phyloP scores from a whole-genome alignment of 257 asterid genomes.

The Fraxinus cuspidata region DNA sequence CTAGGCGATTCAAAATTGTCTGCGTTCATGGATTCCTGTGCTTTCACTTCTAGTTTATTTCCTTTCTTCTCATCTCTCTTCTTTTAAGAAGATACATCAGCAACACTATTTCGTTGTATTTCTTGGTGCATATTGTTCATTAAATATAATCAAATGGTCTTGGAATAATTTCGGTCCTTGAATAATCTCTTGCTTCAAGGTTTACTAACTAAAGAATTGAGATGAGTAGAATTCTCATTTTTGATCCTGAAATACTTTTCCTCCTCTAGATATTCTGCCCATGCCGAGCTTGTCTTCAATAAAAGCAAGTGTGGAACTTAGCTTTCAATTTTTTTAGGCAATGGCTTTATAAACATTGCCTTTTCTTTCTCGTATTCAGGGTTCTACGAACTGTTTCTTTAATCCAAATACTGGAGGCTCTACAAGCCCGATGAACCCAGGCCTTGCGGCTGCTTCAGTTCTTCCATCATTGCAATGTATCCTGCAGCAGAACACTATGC shows the following conservation, averaged over 20 bases:
- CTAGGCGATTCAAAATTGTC: neutral
- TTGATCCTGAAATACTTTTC: neutral
- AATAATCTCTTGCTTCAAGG: neutral
- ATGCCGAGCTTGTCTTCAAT: neutral
- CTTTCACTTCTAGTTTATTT: neutral
- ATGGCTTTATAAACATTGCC: constrained; percentile 45
- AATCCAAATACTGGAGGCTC: constrained; percentile 52
- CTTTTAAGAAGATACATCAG: neutral
- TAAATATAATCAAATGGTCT: neutral
- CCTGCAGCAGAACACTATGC: constrained; percentile 76
- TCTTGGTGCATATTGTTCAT: neutral
- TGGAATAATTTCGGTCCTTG: neutral
- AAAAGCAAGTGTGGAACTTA: constrained; percentile 30
- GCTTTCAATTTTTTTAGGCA: constrained; percentile 32
- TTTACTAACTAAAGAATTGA: neutral
- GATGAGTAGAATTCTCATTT: neutral
- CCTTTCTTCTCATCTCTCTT: neutral
- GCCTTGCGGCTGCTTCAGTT: constrained; percentile 55
- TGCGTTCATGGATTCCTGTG: neutral
- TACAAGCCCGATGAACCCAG: constrained; percentile 42
- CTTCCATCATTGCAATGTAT: constrained; percentile 77
- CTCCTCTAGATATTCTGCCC: neutral
- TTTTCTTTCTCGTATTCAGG: constrained; percentile 47
- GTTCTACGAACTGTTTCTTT: constrained; percentile 39
- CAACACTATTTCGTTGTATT: neutral